Percentiles rank a stretch among this genome's conserved stretches.
phyloP scores from a whole-genome alignment of 176 grass and related monocot species.

The Musa troglodytarum region DNA sequence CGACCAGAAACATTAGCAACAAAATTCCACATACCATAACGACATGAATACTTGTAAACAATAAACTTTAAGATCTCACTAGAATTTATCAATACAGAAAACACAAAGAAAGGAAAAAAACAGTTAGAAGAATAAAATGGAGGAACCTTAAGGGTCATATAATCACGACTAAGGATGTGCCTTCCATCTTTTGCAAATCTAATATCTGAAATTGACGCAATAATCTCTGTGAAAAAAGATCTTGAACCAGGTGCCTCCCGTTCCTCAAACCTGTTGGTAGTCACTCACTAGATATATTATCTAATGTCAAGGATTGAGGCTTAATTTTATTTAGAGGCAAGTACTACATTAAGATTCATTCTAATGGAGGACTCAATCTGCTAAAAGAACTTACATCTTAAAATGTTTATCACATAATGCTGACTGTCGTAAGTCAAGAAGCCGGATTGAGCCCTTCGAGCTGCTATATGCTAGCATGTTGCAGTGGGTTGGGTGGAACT shows the following conservation, averaged over 20 bases:
- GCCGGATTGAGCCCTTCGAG: constrained; percentile 97
- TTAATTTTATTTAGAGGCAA: neutral
- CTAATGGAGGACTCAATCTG: neutral
- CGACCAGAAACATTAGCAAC: neutral
- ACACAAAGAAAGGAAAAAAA: neutral
- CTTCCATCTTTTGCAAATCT: constrained; percentile 85
- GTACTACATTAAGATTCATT: neutral
- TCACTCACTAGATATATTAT: constrained; percentile 21
- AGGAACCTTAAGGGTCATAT: constrained; percentile 93
- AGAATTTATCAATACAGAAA: too few species aligned
- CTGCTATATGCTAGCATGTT: constrained; percentile 95
- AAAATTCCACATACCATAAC: neutral
- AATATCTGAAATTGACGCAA: constrained; percentile 97
- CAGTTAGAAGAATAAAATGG: constrained; percentile 5
- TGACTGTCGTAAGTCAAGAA: constrained; percentile 90
- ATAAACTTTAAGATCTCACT: neutral
- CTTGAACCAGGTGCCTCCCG: constrained; percentile 70
- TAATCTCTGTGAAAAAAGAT: constrained; percentile 99
- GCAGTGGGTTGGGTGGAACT: constrained; percentile 89
- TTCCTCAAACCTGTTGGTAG: constrained; percentile 69
- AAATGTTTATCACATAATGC: constrained; percentile 91
- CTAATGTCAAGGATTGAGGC: neutral
- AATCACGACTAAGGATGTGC: constrained; percentile 92
- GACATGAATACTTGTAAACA: neutral
- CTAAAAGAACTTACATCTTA: constrained; percentile 53